Evolutionary conservation across 108 stramenopile genomes (phyloP).

Genomic region (Mayamaea pseudoterrestris): DNA sequence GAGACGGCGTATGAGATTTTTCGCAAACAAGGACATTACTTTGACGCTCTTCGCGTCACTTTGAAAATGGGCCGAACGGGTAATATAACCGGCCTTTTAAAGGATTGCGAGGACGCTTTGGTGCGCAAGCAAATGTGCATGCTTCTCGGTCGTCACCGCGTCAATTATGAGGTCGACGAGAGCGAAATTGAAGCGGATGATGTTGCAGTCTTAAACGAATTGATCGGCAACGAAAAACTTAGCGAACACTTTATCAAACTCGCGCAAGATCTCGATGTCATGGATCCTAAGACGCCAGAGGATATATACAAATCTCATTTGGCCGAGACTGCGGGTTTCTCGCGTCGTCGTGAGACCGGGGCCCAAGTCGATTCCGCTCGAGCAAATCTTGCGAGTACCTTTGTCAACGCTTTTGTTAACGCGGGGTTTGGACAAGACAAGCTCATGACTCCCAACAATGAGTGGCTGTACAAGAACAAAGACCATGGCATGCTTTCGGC

Average conservation of each 20-base stretch:
- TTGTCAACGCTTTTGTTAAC: conserved; percentile 99
- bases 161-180: conserved; percentile 73
- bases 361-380: conserved; percentile 93
- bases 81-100: conserved; percentile 60
- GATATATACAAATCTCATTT: conserved; percentile 99
- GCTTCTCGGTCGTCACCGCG: conserved; percentile 75
- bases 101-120: conserved; percentile 60
- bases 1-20: conserved; percentile 85
- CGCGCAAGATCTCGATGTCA: conserved; percentile 88
- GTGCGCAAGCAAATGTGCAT: conserved; percentile 87
- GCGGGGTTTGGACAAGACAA: conserved; percentile 94
- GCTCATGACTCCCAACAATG: conserved; percentile 83
- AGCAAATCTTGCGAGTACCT: conserved; percentile 96
- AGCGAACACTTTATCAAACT: conserved; percentile 83
- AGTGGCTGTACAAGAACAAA: conserved; percentile 97
- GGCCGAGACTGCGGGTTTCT: conserved; percentile 89
- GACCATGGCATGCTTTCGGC: conserved; percentile 98
- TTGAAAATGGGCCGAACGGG: conserved; percentile 68
- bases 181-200: conserved; percentile 76
- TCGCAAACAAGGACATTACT: conserved; percentile 66
- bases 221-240: conserved; percentile 90
- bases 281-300: conserved; percentile 94
- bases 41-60: conserved; percentile 90
- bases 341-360: conserved; percentile 62
- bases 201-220: conserved; percentile 67